A percentile compares a stretch with the other conserved stretches of the same genome.
These are phyloP conservation scores for Chimonanthus praecox DNA, from an alignment of 164 flowering plant genomes.

Conservation along the genomic window DNA sequence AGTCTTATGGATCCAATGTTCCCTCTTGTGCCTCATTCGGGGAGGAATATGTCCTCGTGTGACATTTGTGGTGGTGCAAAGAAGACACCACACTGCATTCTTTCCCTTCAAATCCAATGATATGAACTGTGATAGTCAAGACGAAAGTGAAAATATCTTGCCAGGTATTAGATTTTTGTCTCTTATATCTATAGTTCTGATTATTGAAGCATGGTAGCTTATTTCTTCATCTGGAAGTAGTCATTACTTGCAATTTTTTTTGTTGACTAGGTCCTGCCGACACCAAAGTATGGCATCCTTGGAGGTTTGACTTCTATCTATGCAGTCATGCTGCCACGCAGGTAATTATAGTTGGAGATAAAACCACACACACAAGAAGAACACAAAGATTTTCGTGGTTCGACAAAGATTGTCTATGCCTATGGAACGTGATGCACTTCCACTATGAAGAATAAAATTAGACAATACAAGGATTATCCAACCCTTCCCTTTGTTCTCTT, in stretches of 20 bases:
- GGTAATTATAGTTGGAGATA: constrained; percentile 42
- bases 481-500: no score
- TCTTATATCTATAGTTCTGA: not conserved
- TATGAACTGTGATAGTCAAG: constrained; percentile 25
- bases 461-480: no score
- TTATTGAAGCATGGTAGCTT: not conserved
- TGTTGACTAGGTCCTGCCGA: constrained; percentile 74
- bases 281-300: constrained; percentile 82
- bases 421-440: no score
- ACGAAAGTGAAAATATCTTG: constrained; percentile 72
- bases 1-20: not conserved
- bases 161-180: constrained; percentile 39
- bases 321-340: constrained; percentile 97
- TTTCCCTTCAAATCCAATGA: constrained; percentile 41
- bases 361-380: no score
- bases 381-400: no score
- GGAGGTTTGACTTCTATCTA: constrained; percentile 87
- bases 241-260: not conserved
- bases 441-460: no score
- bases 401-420: no score
- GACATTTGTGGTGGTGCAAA: constrained; percentile 87
- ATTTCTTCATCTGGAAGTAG: not conserved
- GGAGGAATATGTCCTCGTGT: constrained; percentile 59
- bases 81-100: constrained; percentile 77
- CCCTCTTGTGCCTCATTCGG: constrained; percentile 57